phyloP scores from a whole-genome alignment of 1,284 basidiomycete genomes.

The Moniliophthora roreri region DNA sequence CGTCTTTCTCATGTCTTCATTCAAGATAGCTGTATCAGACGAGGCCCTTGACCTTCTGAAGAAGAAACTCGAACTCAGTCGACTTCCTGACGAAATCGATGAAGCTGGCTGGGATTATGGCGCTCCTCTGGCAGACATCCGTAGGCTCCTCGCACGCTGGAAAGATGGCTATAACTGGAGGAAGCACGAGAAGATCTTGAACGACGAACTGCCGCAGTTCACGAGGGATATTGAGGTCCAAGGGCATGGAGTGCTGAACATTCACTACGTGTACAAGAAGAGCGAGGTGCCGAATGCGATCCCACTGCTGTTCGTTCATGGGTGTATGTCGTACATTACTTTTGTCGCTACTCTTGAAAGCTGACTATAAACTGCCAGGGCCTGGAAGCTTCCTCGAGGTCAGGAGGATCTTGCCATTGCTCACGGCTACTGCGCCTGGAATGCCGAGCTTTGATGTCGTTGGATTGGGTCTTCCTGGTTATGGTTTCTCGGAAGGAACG shows the following conservation, averaged over 20 bases:
- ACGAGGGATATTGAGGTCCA: slow-evolving; percentile 44
- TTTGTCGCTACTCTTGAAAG: neutral
- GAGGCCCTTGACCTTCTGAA: slow-evolving; percentile 33
- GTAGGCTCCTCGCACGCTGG: slow-evolving; percentile 43
- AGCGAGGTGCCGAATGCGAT: no score
- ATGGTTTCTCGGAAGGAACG: slow-evolving; percentile 47
- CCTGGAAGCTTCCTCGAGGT: slow-evolving; percentile 60
- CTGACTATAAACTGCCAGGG: slow-evolving; percentile 46
- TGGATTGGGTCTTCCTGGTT: slow-evolving; percentile 48
- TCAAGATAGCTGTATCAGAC: slow-evolving; percentile 42
- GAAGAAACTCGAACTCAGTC: slow-evolving; percentile 39
- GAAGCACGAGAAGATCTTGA: slow-evolving; percentile 39
- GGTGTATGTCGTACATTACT: slow-evolving; percentile 48
- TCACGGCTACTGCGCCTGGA: slow-evolving; percentile 30
- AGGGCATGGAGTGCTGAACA: slow-evolving; percentile 39
- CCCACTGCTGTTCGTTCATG: slow-evolving; percentile 53
- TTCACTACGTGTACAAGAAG: slow-evolving; percentile 53
- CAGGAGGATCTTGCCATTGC: slow-evolving; percentile 50
- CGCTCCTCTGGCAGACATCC: slow-evolving; percentile 43
- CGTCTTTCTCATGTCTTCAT: slow-evolving; percentile 31
- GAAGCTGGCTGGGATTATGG: slow-evolving; percentile 43
- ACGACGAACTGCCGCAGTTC: slow-evolving; percentile 48
- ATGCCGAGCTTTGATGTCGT: slow-evolving; percentile 49
- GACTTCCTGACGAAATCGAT: slow-evolving; percentile 50
- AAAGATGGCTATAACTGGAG: slow-evolving; percentile 48